Evolutionary conservation across 2,329 filamentous ascomycete species (phyloP).

Genomic region (Fusarium dlaminii): DNA sequence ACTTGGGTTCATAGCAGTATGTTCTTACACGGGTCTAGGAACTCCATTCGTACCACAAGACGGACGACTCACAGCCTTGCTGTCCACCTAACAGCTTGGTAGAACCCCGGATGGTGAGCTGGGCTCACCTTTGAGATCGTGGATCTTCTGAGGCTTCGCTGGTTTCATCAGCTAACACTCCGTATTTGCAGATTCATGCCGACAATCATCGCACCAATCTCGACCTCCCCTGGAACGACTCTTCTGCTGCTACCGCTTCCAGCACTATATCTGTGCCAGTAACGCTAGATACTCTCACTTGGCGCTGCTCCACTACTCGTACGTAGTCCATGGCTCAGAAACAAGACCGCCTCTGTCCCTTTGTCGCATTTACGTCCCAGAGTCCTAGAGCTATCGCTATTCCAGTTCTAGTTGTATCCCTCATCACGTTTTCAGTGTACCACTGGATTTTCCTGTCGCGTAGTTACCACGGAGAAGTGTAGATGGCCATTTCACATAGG

Average conservation of each 20-base stretch:
- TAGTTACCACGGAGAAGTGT: neutral
- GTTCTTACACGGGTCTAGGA: neutral
- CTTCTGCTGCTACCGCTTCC: neutral
- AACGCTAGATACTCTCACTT: neutral
- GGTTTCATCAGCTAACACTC: neutral
- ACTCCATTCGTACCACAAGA: neutral
- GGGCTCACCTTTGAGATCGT: neutral
- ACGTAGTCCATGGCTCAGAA: neutral
- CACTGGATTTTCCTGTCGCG: neutral
- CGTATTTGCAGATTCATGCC: neutral
- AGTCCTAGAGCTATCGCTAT: neutral
- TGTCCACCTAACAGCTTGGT: neutral
- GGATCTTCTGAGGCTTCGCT: neutral
- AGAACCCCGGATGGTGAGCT: neutral
- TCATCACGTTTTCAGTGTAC: neutral
- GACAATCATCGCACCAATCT: neutral
- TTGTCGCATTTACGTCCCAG: too few relatives aligned
- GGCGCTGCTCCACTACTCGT: neutral
- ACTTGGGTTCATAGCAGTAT: neutral
- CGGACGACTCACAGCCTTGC: neutral
- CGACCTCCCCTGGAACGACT: neutral
- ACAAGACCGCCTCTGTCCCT: neutral
- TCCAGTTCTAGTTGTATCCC: neutral
- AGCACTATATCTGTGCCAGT: neutral
- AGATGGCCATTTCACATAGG: neutral